phyloP scores from a whole-genome alignment of 2,329 filamentous ascomycete species.

The Cryoendolithus antarcticus region DNA sequence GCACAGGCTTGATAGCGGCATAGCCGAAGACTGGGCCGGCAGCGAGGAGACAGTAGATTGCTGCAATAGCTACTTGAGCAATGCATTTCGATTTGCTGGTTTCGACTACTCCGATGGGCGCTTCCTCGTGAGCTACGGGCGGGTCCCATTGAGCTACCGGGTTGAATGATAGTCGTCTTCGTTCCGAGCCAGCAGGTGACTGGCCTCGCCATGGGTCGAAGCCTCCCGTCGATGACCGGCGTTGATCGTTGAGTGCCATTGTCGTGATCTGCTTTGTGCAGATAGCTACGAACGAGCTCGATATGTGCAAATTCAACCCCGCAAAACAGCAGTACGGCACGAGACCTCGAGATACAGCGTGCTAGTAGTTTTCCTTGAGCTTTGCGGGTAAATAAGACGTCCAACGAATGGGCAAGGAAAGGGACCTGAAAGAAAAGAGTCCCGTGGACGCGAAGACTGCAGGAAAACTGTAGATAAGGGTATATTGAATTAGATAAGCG shows the following conservation, averaged over 20 bases:
- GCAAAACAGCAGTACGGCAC: too few species aligned
- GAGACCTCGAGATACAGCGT: too few species aligned
- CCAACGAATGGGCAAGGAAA: too few species aligned
- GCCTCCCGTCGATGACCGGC: slow-evolving; percentile 16
- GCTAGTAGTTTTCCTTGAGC: too few species aligned
- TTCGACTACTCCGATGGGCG: slow-evolving; percentile 39
- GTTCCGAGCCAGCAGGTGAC: slow-evolving; percentile 26
- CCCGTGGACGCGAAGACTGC: too few species aligned
- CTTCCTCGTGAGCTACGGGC: slow-evolving; percentile 25
- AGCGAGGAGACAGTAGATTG: slow-evolving; percentile 62
- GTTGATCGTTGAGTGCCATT: slow-evolving; percentile 3
- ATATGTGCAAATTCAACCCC: too few species aligned
- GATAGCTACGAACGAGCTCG: too few species aligned
- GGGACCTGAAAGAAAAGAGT: too few species aligned
- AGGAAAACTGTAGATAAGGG: too few species aligned
- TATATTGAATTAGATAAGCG: too few species aligned
- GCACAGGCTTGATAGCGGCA: slow-evolving; percentile 69
- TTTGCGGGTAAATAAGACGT: too few species aligned
- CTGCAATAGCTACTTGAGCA: slow-evolving; percentile 51
- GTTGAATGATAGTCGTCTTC: slow-evolving; percentile 38
- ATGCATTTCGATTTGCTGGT: slow-evolving; percentile 41
- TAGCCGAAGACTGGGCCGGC: slow-evolving; percentile 76
- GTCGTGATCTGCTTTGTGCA: too few species aligned
- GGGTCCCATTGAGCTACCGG: slow-evolving; percentile 35
- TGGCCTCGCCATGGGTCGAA: slow-evolving; percentile 16